phyloP scores from a whole-genome alignment of 2,329 filamentous ascomycete genomes.

The Epichloe elymi region DNA sequence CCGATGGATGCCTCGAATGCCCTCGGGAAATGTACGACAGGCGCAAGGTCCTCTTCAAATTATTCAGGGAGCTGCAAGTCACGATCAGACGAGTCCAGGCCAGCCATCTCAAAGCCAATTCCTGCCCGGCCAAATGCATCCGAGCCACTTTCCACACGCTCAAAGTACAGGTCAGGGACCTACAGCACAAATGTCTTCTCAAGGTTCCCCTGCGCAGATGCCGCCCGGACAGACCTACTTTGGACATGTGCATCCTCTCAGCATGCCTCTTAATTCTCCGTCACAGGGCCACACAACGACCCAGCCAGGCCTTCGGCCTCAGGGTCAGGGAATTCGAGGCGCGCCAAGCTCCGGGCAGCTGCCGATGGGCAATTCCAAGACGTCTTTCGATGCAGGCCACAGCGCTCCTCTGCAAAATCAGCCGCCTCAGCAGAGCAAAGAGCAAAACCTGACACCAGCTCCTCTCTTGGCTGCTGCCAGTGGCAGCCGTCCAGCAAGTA shows the following conservation, averaged over 20 bases:
- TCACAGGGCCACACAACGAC: background rate
- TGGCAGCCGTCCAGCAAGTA: background rate
- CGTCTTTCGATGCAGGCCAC: background rate
- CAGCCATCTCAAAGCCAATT: too few relatives aligned
- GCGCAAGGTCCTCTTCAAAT: too few relatives aligned
- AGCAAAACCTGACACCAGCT: slow-evolving; percentile 3
- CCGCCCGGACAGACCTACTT: background rate
- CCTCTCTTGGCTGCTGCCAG: slow-evolving; percentile 2
- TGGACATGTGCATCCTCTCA: background rate
- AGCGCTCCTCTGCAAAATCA: background rate
- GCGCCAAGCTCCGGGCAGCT: background rate
- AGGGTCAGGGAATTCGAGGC: background rate
- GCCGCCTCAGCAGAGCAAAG: background rate
- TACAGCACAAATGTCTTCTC: background rate
- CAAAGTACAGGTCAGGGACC: background rate
- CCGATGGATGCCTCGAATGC: too few relatives aligned
- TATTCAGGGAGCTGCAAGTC: too few relatives aligned
- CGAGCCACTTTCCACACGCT: background rate
- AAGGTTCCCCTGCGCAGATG: background rate
- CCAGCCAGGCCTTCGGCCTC: background rate
- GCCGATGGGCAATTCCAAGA: background rate
- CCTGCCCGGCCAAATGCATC: background rate
- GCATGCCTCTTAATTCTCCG: background rate
- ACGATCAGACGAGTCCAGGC: too few relatives aligned
- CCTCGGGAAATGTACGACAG: too few relatives aligned